Conservation (phyloP, 2,329 filamentous ascomycete genomes). For the Diplodia sapinea region DNA sequence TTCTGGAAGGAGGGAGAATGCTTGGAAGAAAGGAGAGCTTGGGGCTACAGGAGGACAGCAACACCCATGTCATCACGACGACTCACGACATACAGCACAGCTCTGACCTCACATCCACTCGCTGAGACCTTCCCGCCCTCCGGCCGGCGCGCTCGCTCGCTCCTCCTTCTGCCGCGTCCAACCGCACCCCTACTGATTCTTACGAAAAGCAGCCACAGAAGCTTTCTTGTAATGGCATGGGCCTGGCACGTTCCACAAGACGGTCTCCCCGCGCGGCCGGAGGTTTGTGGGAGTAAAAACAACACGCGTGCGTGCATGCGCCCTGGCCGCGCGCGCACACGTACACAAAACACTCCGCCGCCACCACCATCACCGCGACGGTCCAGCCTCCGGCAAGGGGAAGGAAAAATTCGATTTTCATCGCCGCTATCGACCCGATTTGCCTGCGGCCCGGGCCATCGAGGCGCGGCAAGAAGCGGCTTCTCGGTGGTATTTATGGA, state of each 20-base stretch:
- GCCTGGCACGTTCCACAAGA: conserved; percentile 15
- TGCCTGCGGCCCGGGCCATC: neutral
- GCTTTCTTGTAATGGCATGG: conserved; percentile 18
- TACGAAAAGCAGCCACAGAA: conserved; percentile 15
- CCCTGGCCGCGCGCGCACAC: neutral
- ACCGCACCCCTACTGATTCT: neutral
- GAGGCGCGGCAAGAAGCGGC: neutral
- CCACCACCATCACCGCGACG: neutral
- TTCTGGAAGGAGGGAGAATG: neutral
- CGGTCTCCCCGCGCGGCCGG: conserved; percentile 11
- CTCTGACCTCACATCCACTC: conserved; percentile 22
- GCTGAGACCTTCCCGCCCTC: neutral
- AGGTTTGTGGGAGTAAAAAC: neutral
- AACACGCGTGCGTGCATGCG: neutral
- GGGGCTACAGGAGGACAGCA: neutral
- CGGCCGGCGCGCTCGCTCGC: neutral
- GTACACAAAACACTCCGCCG: neutral
- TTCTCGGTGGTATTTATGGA: neutral
- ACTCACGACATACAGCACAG: conserved; percentile 9
- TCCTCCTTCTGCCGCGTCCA: conserved; percentile 11
- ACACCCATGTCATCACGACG: conserved; percentile 10
- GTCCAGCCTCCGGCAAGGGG: neutral
- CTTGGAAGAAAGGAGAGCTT: neutral
- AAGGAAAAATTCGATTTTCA: neutral
- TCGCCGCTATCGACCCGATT: neutral